Evolutionary conservation across 768 basidiomycete species (phyloP), one percentile per base, ranked within the genome.

Genomic region (Suillus decipiens): DNA sequence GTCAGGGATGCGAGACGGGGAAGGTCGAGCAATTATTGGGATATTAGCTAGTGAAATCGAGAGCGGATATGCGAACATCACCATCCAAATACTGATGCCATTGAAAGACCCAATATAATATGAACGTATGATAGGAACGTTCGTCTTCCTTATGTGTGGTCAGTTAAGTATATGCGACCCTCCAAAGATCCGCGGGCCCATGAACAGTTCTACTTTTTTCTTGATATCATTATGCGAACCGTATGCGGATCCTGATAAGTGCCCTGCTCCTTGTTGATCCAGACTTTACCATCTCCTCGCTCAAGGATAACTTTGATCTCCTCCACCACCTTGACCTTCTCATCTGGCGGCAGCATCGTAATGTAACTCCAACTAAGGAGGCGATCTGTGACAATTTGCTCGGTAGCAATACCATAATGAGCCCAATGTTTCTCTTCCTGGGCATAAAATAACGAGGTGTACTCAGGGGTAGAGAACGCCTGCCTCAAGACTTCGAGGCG

Each of bases 361-460:
- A 95, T 86, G 74, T 95, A 97, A 67, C 92, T 94, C 79, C 96
- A 96, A 76, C 88, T 93, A 63, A 80, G 79, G 1, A 87, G 87
- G 55, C 95, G 80, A 59, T 93, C 80, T 43, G 92, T 76, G 6
- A 82, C 85, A n/a, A 78, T 78, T 12, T 89, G 79, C 37, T 81
- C 76, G 1, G 85, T 87, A 0, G 84, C 80, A 9, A 79, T 77
- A 12, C 90, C 72, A 5, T 74, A 67, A 69, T 88, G 87, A 1
- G 70, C 63, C 82, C 85, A 89, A 34, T 75, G 69, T 65, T 81
- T 78, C 70, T 91, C 86, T 63, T 86, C 76, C 0, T 82, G 76
- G 0, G 82, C 86, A 62, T 83, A 73, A 74, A 95, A 97, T 62
- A 75, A 73, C 50, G 77, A 71, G 58, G 77, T 68, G 74, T 95